Evolutionary conservation across 371 early-diverging fungal genomes (phyloP).

Genomic region (Mortierella sp.): DNA sequence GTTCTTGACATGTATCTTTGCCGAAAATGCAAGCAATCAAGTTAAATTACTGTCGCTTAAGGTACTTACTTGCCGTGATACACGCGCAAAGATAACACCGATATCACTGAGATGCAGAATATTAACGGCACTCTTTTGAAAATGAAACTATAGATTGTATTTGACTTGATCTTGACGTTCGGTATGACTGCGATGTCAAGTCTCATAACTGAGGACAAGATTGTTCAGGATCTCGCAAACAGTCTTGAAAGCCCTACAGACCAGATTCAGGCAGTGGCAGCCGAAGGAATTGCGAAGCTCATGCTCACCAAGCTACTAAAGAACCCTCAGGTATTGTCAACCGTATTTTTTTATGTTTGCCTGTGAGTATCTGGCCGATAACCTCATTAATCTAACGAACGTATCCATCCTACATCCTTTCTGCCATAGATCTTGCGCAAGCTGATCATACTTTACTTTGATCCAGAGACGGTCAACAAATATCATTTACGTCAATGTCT

Average conservation of each 20-base stretch:
- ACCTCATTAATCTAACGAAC: background rate
- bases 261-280: conserved; percentile 68
- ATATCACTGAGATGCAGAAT: conserved; percentile 52
- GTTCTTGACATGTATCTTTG: conserved; percentile 54
- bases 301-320: conserved; percentile 69
- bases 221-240: conserved; percentile 31
- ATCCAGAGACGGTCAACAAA: conserved; percentile 73
- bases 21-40: conserved; percentile 44
- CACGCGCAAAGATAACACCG: conserved; percentile 38
- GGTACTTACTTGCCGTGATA: conserved; percentile 1
- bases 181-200: conserved; percentile 61
- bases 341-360: background rate
- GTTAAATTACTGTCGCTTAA: conserved; percentile 35
- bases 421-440: conserved; percentile 69
- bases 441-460: conserved; percentile 83
- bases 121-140: background rate
- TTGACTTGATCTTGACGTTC: conserved; percentile 71
- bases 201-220: conserved; percentile 54
- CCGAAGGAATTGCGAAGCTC: conserved; percentile 74
- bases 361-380: background rate
- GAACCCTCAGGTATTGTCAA: conserved; percentile 62
- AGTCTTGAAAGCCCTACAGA: conserved; percentile 63
- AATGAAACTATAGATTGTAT: conserved; percentile 63
- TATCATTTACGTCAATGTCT: conserved; percentile 83
- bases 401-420: background rate